A percentile compares a stretch with the other conserved stretches of the same genome.
These are phyloP conservation scores for Tylopilus rubrobrunneus DNA, from an alignment of 768 basidiomycete species.

Conservation along the genomic window DNA sequence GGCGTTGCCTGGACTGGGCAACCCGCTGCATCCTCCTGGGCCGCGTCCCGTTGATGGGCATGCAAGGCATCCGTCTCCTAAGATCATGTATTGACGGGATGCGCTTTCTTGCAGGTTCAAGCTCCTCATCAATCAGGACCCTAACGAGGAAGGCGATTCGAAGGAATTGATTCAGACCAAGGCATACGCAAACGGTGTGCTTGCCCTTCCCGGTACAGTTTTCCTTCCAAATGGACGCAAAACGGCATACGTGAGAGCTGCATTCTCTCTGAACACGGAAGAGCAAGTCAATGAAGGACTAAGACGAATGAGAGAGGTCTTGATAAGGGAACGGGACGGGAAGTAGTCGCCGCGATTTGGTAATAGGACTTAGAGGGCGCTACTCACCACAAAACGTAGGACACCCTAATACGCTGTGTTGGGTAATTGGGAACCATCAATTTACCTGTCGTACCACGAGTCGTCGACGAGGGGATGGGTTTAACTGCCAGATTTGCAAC, in stretches of 20 bases:
- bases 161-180: constrained; percentile 65
- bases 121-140: constrained; percentile 42
- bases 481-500: too few relatives aligned
- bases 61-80: constrained; percentile 2
- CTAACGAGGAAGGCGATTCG: constrained; percentile 56
- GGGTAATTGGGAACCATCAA: background rate
- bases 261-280: constrained; percentile 68
- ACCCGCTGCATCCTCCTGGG: too few relatives aligned
- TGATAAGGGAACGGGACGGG: constrained; percentile 24
- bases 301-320: constrained; percentile 48
- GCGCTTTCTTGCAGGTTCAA: constrained; percentile 54
- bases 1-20: background rate
- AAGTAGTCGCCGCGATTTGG: constrained; percentile 1
- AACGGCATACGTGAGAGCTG: constrained; percentile 74
- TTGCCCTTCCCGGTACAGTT: constrained; percentile 84
- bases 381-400: constrained; percentile 6
- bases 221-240: constrained; percentile 72
- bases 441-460: background rate
- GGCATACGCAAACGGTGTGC: constrained; percentile 76
- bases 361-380: background rate
- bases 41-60: background rate
- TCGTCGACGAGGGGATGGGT: too few relatives aligned
- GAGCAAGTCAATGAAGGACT: constrained; percentile 75
- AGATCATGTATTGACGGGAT: constrained; percentile 17
- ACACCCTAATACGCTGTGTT: background rate